Base-by-base conservation (phyloP, 306 rosid genomes). In the Vachellia collinsii region DNA sequence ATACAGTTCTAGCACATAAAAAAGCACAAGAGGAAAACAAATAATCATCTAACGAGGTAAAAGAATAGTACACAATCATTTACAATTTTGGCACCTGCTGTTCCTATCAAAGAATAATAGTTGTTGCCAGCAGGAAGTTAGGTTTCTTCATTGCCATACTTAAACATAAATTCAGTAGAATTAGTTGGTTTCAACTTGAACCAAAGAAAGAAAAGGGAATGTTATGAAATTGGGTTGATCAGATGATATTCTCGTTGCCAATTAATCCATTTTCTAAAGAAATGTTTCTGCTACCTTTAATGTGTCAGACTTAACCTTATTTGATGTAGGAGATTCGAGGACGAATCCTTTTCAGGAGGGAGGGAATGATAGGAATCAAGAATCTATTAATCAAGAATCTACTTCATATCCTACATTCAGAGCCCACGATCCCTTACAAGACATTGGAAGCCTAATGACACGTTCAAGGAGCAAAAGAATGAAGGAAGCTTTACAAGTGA, bases 1-100 rank as follows among this genome's bases (percentile, higher is more conserved):
- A 59, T 75, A 69, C 46, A 79, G 54, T 66, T 79, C 70, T 74
- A 77, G 81, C 58, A 48, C 62, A 58, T 76, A 74, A 50, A 56
- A 56, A 67, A 50, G 72, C 48, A 54, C 63, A 68, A 25, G 62
- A 14, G 44, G 23, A 70, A 54, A 74, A 75, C 56, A 77, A 12
- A 63, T n/a, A 41, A 23, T 62, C 72, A 74, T 71, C 20, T 20
- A 14, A 76, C 8, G 59, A n/a, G 65, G 70, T 59, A 41, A 13
- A 70, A 66, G 29, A 73, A 46, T 56, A 36, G 38, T 11, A 56
- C 20, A 22, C n/a, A 61, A 58, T 20, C 54, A 36, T 71, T 74
- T 44, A 77, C 42, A 38, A 66, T 62, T 47, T 61, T 48, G 23
- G 72, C 56, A 75, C 29, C 36, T 11, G 7, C 39, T 74, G n/a